Evolutionary conservation across 139 green algal species (phyloP).

Genomic region (Haematococcus lacustris): DNA sequence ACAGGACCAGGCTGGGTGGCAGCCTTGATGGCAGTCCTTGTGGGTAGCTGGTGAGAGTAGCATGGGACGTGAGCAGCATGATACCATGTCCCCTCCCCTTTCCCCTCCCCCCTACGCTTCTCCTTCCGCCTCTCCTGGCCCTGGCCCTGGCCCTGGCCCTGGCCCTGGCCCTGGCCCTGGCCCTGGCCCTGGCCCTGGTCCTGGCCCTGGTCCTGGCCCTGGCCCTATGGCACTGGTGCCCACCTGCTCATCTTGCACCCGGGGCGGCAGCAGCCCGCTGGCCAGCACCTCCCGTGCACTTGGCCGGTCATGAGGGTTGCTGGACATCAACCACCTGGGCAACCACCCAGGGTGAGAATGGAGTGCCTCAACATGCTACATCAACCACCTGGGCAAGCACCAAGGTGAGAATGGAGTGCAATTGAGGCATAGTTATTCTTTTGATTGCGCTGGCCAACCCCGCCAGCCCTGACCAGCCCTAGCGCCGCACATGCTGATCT

Average conservation of each 20-base stretch:
- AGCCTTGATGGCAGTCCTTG: background rate
- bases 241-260: constrained; percentile 74
- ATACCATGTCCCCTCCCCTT: background rate
- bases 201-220: background rate
- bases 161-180: too few relatives aligned
- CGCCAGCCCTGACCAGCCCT: too few relatives aligned
- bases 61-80: background rate
- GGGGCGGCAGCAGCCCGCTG: constrained; percentile 70
- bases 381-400: constrained; percentile 41
- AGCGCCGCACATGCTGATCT: too few relatives aligned
- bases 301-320: constrained; percentile 67
- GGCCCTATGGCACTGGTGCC: background rate
- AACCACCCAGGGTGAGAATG: background rate
- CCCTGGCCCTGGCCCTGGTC: too few relatives aligned
- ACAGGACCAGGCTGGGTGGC: background rate
- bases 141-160: too few relatives aligned
- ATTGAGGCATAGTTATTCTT: too few relatives aligned
- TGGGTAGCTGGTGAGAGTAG: background rate
- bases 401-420: too few relatives aligned
- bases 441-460: too few relatives aligned
- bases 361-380: too few relatives aligned
- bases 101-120: background rate
- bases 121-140: too few relatives aligned
- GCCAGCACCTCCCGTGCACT: constrained; percentile 65
- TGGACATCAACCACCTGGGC: constrained; percentile 56